Percentiles rank a stretch among this genome's conserved stretches.
Conservation (phyloP, 176 grass and related monocot species). For the Poa annua region DNA sequence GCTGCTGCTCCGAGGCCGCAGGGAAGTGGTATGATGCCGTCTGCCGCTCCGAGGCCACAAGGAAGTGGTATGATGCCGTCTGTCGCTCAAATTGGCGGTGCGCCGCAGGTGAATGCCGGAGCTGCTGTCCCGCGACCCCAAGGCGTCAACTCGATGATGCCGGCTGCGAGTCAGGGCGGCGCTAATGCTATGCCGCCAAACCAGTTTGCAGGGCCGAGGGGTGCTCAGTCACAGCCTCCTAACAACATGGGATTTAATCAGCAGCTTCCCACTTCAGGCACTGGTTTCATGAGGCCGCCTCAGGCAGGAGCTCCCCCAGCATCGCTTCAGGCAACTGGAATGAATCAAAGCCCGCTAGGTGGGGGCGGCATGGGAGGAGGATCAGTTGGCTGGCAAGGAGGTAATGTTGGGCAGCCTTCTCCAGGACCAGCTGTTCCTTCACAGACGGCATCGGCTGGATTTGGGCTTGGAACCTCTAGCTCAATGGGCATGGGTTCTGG, state of each 20-base stretch:
- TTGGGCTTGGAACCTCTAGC: slow-evolving; percentile 58
- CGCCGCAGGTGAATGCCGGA: slow-evolving; percentile 43
- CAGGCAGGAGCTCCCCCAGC: slow-evolving; percentile 52
- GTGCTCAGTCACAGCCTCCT: slow-evolving; percentile 50
- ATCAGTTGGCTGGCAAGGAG: slow-evolving; percentile 67
- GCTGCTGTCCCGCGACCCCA: slow-evolving; percentile 53
- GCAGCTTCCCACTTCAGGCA: slow-evolving; percentile 59
- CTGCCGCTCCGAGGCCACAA: slow-evolving; percentile 49
- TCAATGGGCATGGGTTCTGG: slow-evolving; percentile 52
- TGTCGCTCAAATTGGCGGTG: slow-evolving; percentile 50
- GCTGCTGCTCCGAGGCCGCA: slow-evolving; percentile 33
- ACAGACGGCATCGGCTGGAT: slow-evolving; percentile 55
- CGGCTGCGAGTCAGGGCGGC: slow-evolving; percentile 59
- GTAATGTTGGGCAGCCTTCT: slow-evolving; percentile 55
- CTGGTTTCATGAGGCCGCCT: slow-evolving; percentile 63
- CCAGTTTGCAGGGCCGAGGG: slow-evolving; percentile 63
- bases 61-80: slow-evolving; percentile 37
- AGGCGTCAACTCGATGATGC: slow-evolving; percentile 51
- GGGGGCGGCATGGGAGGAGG: slow-evolving; percentile 56
- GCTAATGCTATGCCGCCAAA: slow-evolving; percentile 47
- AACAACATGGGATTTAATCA: slow-evolving; percentile 75
- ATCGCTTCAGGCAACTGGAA: slow-evolving; percentile 53
- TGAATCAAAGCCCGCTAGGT: slow-evolving; percentile 53
- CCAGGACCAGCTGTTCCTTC: slow-evolving; percentile 46
- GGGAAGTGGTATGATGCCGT: slow-evolving; percentile 35